Evolutionary conservation across 495 filamentous ascomycete genomes (phyloP).

Genomic region (Penicillium crystallinum): DNA sequence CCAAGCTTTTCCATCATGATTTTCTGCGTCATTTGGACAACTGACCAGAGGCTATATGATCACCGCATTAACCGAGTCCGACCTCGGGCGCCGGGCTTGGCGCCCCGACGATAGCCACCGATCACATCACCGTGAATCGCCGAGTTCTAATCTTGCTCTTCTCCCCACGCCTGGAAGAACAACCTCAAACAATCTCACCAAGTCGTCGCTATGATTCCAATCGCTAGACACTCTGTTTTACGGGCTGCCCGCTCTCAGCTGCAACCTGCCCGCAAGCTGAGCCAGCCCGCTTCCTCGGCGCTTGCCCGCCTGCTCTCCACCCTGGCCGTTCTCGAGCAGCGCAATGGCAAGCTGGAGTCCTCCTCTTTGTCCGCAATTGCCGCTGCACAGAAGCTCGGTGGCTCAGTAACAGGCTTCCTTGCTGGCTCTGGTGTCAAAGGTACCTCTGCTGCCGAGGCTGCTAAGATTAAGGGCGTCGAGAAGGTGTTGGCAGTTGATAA

Average conservation of each 20-base stretch:
- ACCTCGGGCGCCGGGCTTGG: slow-evolving; percentile 33
- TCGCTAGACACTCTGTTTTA: slow-evolving; percentile 41
- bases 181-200: slow-evolving; percentile 4
- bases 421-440: slow-evolving; percentile 75
- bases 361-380: slow-evolving; percentile 82
- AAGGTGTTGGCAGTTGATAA: slow-evolving; percentile 89
- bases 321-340: slow-evolving; percentile 88
- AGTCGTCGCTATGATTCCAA: slow-evolving; percentile 35
- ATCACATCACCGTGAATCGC: slow-evolving; percentile 28
- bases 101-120: slow-evolving; percentile 29
- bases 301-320: slow-evolving; percentile 75
- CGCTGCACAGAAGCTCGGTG: slow-evolving; percentile 82
- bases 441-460: slow-evolving; percentile 75
- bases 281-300: slow-evolving; percentile 37
- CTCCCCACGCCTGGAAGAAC: slow-evolving; percentile 6
- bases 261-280: slow-evolving; percentile 24
- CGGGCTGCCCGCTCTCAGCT: slow-evolving; percentile 46
- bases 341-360: slow-evolving; percentile 76
- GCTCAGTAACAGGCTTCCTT: slow-evolving; percentile 77
- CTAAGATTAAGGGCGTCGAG: slow-evolving; percentile 82
- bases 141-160: slow-evolving; percentile 21
- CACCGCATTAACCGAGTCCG: slow-evolving; percentile 40
- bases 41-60: slow-evolving; percentile 19
- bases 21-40: slow-evolving; percentile 7
- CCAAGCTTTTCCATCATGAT: background rate